Conservation (phyloP, 192 early-diverging fungal species). For the Umbelopsis vinacea region DNA sequence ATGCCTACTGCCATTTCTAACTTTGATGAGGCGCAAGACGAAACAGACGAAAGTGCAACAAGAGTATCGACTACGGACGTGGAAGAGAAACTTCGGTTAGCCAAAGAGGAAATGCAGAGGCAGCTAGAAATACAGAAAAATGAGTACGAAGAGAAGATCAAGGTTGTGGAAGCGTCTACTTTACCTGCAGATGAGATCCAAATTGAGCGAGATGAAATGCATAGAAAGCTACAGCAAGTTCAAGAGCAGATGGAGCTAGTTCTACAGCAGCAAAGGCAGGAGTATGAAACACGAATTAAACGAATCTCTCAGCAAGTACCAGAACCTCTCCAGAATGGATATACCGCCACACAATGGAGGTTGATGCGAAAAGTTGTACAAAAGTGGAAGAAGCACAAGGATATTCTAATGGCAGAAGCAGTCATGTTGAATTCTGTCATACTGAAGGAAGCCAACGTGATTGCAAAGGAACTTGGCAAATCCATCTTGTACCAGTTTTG, state of each 20-base stretch:
- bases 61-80: conserved; percentile 21
- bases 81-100: conserved; percentile 45
- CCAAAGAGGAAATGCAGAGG: conserved; percentile 57
- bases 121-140: conserved; percentile 52
- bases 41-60: conserved; percentile 4
- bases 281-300: conserved; percentile 59
- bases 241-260: conserved; percentile 55
- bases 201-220: conserved; percentile 27
- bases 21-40: neutral
- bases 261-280: conserved; percentile 55
- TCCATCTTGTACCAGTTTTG: conserved; percentile 83
- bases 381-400: conserved; percentile 55
- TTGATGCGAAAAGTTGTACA: conserved; percentile 45
- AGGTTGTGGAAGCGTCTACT: conserved; percentile 45
- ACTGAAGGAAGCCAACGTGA: conserved; percentile 90
- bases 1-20: neutral
- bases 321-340: conserved; percentile 23
- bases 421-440: conserved; percentile 68
- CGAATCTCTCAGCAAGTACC: conserved; percentile 41
- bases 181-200: conserved; percentile 43
- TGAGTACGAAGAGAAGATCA: conserved; percentile 57
- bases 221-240: conserved; percentile 35
- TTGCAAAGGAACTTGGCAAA: conserved; percentile 80
- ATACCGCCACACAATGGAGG: conserved; percentile 33
- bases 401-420: conserved; percentile 62